Evolutionary conservation across 495 filamentous ascomycete genomes (phyloP).

Genomic region (Extremus antarcticus): DNA sequence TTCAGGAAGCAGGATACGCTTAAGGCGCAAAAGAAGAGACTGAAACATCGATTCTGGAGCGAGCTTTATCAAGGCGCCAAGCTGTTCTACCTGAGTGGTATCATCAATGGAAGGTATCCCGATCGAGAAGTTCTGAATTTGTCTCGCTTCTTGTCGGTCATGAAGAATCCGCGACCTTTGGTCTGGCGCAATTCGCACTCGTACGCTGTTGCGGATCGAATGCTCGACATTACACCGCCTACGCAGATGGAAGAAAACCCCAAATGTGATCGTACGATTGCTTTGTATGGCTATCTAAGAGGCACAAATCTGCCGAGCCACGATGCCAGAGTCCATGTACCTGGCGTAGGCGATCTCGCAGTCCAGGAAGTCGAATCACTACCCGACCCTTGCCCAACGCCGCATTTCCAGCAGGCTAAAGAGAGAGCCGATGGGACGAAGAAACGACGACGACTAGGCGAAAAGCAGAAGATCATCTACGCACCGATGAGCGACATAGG

Average conservation of each 20-base stretch:
- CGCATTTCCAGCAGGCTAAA: slow-evolving; percentile 72
- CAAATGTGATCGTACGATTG: slow-evolving; percentile 81
- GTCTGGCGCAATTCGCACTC: slow-evolving; percentile 96
- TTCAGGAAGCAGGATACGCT: slow-evolving; percentile 87
- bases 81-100: slow-evolving; percentile 88
- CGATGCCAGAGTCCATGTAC: slow-evolving; percentile 80
- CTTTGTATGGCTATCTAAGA: slow-evolving; percentile 84
- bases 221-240: slow-evolving; percentile 87
- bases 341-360: slow-evolving; percentile 85
- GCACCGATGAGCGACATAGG: slow-evolving; percentile 97
- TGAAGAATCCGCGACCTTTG: slow-evolving; percentile 94
- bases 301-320: slow-evolving; percentile 91
- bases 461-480: slow-evolving; percentile 91
- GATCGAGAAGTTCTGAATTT: slow-evolving; percentile 94
- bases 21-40: slow-evolving; percentile 81
- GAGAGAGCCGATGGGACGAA: slow-evolving; percentile 73
- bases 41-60: slow-evolving; percentile 93
- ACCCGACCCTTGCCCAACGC: slow-evolving; percentile 92
- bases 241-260: slow-evolving; percentile 75
- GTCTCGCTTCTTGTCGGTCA: slow-evolving; percentile 86
- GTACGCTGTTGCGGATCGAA: slow-evolving; percentile 84
- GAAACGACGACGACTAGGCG: slow-evolving; percentile 64
- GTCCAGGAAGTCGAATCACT: slow-evolving; percentile 74
- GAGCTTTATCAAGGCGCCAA: slow-evolving; percentile 95
- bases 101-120: slow-evolving; percentile 91